A percentile compares a stretch with the other conserved stretches of the same genome.
Conservation (phyloP, 164 flowering plant genomes). For the Euptelea pleiosperma region DNA sequence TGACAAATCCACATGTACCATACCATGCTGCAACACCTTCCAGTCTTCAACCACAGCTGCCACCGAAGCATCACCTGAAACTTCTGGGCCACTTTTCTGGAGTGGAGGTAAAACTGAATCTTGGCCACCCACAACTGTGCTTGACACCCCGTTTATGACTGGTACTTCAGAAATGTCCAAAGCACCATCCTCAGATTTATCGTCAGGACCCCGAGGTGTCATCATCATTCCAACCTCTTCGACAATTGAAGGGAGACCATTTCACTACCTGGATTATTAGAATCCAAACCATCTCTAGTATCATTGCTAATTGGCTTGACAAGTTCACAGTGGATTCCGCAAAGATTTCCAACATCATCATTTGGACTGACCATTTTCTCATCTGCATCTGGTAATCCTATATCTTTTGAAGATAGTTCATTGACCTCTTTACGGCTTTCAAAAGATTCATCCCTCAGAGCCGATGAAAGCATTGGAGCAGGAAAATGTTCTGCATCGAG, state of each 20-base stretch:
- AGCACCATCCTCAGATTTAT: conserved; percentile 23
- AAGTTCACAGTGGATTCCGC: conserved; percentile 18
- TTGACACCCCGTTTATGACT: conserved; percentile 12
- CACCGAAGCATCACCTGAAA: conserved; percentile 20
- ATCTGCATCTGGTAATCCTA: conserved; percentile 16
- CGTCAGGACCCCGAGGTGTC: conserved; percentile 14
- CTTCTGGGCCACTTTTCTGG: conserved; percentile 24
- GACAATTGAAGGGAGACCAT: conserved; percentile 14
- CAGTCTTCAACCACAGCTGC: conserved; percentile 27
- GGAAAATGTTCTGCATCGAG: conserved; percentile 14
- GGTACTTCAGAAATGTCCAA: conserved; percentile 23
- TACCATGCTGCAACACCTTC: conserved; percentile 16
- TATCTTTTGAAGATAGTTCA: conserved; percentile 27
- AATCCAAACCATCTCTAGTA: neutral
- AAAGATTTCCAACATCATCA: conserved; percentile 19
- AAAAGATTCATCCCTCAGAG: conserved; percentile 14
- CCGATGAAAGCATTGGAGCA: conserved; percentile 8
- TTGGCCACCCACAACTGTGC: conserved; percentile 14
- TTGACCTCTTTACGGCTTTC: conserved; percentile 29
- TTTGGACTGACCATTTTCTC: conserved; percentile 18
- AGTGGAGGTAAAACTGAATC: conserved; percentile 17
- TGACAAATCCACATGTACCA: conserved; percentile 22
- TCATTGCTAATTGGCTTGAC: conserved; percentile 10
- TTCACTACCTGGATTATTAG: conserved; percentile 9
- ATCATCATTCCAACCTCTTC: conserved; percentile 15